Conservation (phyloP, 805 yeast species). For the Hagleromyces aurorensis region DNA sequence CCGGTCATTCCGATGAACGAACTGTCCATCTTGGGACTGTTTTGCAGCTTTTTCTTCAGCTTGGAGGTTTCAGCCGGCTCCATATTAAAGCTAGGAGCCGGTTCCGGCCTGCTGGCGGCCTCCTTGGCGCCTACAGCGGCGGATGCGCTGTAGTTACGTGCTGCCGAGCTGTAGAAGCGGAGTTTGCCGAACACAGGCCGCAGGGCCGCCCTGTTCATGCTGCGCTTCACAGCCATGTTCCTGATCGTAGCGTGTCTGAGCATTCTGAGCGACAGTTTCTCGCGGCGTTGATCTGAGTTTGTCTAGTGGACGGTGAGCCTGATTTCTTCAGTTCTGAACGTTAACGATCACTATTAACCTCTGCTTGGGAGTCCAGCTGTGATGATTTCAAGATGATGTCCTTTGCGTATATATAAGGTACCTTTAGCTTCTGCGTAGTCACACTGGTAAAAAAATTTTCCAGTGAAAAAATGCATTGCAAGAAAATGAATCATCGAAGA, state of each 20-base stretch:
- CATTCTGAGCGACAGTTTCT: slow-evolving; percentile 7
- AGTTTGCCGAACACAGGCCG: slow-evolving; percentile 4
- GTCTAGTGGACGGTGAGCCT: background rate
- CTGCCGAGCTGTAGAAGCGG: slow-evolving; percentile 9
- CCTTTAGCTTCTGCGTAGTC: no score
- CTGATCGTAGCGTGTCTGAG: slow-evolving; percentile 19
- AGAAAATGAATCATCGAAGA: no score
- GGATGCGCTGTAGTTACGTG: no score
- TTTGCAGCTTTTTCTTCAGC: slow-evolving; percentile 5
- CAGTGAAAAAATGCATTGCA: no score
- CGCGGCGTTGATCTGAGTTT: slow-evolving; percentile 1
- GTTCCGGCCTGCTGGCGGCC: slow-evolving; percentile 25
- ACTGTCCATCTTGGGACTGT: slow-evolving; percentile 48
- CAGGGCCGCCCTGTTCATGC: slow-evolving; percentile 4
- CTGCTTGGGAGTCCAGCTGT: no score
- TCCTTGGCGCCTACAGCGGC: no score
- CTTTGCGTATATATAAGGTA: no score
- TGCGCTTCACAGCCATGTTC: slow-evolving; percentile 13
- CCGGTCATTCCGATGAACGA: slow-evolving; percentile 95
- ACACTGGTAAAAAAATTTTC: no score
- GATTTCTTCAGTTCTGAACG: background rate
- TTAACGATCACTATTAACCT: no score
- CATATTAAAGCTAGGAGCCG: slow-evolving; percentile 32
- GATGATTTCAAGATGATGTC: no score
- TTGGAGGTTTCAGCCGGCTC: slow-evolving; percentile 15